A percentile compares a stretch with the other conserved stretches of the same genome.
Evolutionary conservation across 805 yeast species (phyloP).

Genomic region (Pichia rugopelliculosa): DNA sequence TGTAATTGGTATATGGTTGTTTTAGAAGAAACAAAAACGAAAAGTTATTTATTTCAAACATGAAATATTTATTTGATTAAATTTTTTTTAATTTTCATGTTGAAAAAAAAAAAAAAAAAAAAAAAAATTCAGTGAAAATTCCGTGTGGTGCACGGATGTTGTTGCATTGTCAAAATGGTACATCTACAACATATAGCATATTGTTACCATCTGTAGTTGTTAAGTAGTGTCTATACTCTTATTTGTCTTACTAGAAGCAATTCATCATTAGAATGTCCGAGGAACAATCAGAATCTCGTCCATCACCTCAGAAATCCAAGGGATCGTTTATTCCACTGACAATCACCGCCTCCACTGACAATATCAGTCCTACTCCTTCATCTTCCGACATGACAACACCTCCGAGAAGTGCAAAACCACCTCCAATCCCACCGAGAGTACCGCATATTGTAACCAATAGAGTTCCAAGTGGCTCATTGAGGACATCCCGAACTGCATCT

Average conservation of each 20-base stretch:
- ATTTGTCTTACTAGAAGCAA: too few species aligned
- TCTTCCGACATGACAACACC: neutral
- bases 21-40: too few species aligned
- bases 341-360: constrained; percentile 2
- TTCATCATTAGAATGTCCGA: neutral
- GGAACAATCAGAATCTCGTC: neutral
- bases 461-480: neutral
- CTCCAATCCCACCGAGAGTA: constrained; percentile 1
- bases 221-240: too few species aligned
- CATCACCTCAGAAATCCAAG: neutral
- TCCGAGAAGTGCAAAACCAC: neutral
- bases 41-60: too few species aligned
- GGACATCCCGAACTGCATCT: constrained; percentile 6
- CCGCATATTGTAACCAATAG: neutral
- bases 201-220: too few species aligned
- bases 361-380: neutral
- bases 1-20: neutral
- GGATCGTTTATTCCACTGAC: constrained; percentile 1
- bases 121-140: neutral
- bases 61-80: neutral
- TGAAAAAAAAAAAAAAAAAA: neutral
- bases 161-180: too few species aligned
- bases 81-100: neutral
- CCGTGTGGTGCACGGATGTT: neutral
- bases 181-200: too few species aligned